Percentiles rank a stretch among this genome's conserved stretches.
phyloP scores from a whole-genome alignment of 2,329 filamentous ascomycete species.

The Talaromyces sp. region DNA sequence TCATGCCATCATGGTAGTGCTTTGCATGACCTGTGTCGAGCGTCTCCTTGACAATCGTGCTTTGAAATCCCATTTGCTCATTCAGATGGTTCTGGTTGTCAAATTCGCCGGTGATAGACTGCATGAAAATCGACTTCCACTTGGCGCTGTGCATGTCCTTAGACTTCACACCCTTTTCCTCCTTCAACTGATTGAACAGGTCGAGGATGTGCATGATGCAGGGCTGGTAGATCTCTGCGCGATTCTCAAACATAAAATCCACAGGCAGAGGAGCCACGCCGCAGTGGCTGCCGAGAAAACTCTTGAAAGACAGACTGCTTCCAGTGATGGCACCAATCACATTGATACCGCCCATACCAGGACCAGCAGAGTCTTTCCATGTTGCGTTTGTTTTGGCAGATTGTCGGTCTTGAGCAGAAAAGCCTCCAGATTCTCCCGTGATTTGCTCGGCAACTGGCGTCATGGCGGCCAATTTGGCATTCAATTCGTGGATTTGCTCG shows the following conservation, averaged over 20 bases:
- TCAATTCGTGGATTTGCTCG: conserved; percentile 11
- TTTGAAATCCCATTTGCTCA: conserved; percentile 30
- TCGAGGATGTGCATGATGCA: conserved; percentile 27
- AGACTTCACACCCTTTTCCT: neutral
- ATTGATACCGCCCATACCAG: conserved; percentile 26
- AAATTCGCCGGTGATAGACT: conserved; percentile 25
- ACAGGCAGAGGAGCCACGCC: conserved; percentile 23
- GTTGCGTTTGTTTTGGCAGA: conserved; percentile 1
- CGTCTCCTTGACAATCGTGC: conserved; percentile 23
- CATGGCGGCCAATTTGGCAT: conserved; percentile 18
- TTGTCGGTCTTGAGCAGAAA: conserved; percentile 4
- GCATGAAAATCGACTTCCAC: conserved; percentile 26
- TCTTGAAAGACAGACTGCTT: conserved; percentile 28
- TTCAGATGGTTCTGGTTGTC: conserved; percentile 24
- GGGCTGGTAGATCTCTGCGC: conserved; percentile 24
- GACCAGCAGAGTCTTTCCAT: conserved; percentile 18
- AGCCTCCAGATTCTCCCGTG: conserved; percentile 21
- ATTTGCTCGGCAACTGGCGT: conserved; percentile 25
- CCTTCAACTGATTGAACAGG: conserved; percentile 24
- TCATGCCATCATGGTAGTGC: conserved; percentile 24
- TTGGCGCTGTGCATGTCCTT: conserved; percentile 17
- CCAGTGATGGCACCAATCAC: conserved; percentile 23
- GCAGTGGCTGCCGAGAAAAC: conserved; percentile 25
- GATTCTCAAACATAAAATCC: conserved; percentile 25
- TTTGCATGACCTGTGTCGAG: conserved; percentile 23